These are phyloP conservation scores for Hansenula lynferdii DNA, from an alignment of 1,139 yeast species.

Conservation along the genomic window DNA sequence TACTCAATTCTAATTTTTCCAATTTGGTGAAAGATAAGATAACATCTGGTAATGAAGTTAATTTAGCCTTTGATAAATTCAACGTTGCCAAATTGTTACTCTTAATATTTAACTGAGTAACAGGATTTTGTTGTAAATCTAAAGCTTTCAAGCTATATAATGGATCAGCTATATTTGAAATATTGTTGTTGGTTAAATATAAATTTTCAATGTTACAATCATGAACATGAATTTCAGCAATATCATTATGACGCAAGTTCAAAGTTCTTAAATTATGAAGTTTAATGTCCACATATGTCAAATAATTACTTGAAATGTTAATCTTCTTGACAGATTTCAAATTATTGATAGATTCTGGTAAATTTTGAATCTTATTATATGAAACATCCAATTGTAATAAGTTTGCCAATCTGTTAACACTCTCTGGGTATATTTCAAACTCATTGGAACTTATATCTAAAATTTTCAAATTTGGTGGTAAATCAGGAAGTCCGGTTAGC, in stretches of 20 bases:
- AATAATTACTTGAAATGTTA: slow-evolving; percentile 69
- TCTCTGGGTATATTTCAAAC: slow-evolving; percentile 63
- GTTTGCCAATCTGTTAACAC: slow-evolving; percentile 56
- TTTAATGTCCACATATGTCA: slow-evolving; percentile 40
- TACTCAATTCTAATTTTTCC: slow-evolving; percentile 73
- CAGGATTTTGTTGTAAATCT: slow-evolving; percentile 70
- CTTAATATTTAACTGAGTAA: slow-evolving; percentile 57
- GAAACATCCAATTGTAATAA: slow-evolving; percentile 74
- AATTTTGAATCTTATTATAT: slow-evolving; percentile 59
- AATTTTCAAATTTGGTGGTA: slow-evolving; percentile 48
- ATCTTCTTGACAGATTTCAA: slow-evolving; percentile 60
- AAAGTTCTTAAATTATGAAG: slow-evolving; percentile 61
- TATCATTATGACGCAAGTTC: slow-evolving; percentile 72
- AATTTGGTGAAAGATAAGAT: slow-evolving; percentile 61
- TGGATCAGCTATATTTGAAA: slow-evolving; percentile 63
- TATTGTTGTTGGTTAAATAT: slow-evolving; percentile 72
- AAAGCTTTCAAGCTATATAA: slow-evolving; percentile 52
- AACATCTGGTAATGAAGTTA: slow-evolving; percentile 65
- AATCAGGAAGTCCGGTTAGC: slow-evolving; percentile 57
- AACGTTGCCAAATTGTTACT: slow-evolving; percentile 61
- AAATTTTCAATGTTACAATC: slow-evolving; percentile 63
- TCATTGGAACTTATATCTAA: slow-evolving; percentile 81
- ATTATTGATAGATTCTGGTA: slow-evolving; percentile 62
- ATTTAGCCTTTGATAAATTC: slow-evolving; percentile 77
- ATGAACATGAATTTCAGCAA: slow-evolving; percentile 59